Base-by-base conservation (phyloP, 2,329 filamentous ascomycete species). In the Colletotrichum sp. region DNA sequence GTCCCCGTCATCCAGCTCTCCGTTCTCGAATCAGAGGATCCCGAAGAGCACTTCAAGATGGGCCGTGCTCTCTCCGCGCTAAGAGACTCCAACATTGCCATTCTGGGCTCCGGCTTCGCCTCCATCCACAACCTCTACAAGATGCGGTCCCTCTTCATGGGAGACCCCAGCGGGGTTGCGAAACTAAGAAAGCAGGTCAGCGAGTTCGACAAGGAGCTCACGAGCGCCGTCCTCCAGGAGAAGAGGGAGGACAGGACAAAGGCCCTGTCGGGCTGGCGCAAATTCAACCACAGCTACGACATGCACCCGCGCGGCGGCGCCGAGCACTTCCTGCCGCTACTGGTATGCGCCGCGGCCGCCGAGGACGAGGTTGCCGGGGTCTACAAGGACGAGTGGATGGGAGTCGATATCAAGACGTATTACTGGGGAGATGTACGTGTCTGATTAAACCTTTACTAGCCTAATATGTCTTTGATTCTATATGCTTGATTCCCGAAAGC, bases 41-140 rank as follows among this genome's bases (percentile, higher is more conserved):
- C 90, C 0, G 81, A 82, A 2, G 75, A 81, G 28, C 90, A 91
- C 81, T 85, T 88, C 74, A 85, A 85, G 60, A 88, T 92, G 84
- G 91, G 91, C 36, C 85, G 83, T 26, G 91, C 91, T 3, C 87
- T 92, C 13, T 80, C 82, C 14, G 79, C 80, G 10, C 87, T 92
- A 64, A 89, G 90, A 16, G 83, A 84, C 48, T 83, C 86, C 32
- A 90, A 90, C 81, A 84, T 92, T n/a, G 90, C 90, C 78, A 86
- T 92, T 71, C 79, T 92, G 55, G 91, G 91, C n/a, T 91, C 89
- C 0, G 91, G 91, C 28, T 92, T 92, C 78, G 90, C 91, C 1
- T 89, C 88, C 4, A 85, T 92, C 72, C 91, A 92, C 81, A 92
- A 92, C 80, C 79, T 92, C 10, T 82, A 84, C 28, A 78, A 85